Evolutionary conservation across 352 stramenopile species (phyloP).

Genomic region (Pythium phragmiticola): DNA sequence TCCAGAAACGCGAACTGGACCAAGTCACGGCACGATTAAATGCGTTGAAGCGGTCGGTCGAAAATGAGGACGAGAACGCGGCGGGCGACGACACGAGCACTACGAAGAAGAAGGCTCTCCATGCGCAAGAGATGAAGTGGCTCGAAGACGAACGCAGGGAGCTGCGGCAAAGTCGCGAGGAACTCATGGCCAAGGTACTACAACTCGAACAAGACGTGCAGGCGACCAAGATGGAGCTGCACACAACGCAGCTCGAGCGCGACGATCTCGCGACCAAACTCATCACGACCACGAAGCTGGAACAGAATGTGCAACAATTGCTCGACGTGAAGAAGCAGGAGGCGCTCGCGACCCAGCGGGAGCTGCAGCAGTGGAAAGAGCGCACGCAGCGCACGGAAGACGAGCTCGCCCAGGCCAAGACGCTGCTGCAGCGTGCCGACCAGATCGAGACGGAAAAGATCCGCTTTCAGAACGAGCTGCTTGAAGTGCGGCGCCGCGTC

Average conservation of each 20-base stretch:
- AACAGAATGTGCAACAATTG: conserved; percentile 41
- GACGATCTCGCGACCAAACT: conserved; percentile 47
- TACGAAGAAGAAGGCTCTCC: conserved; percentile 30
- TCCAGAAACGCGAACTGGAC: conserved; percentile 60
- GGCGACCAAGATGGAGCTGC: conserved; percentile 35
- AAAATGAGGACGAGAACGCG: conserved; percentile 19
- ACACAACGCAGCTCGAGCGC: conserved; percentile 44
- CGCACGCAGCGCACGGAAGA: conserved; percentile 23
- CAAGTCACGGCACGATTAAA: conserved; percentile 31
- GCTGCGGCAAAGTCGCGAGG: conserved; percentile 52
- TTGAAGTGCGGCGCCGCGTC: conserved; percentile 51
- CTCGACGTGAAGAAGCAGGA: conserved; percentile 62
- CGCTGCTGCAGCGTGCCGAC: conserved; percentile 46
- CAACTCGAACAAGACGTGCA: conserved; percentile 58
- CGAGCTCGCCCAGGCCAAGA: conserved; percentile 39
- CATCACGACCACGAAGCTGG: conserved; percentile 34
- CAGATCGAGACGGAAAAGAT: conserved; percentile 69
- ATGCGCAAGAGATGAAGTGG: conserved; percentile 73
- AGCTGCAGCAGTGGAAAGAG: conserved; percentile 46
- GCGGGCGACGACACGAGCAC: conserved; percentile 14
- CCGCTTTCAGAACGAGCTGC: conserved; percentile 55
- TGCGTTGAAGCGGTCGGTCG: conserved; percentile 19
- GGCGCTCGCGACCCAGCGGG: conserved; percentile 33
- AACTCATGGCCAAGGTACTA: conserved; percentile 53
- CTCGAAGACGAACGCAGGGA: conserved; percentile 65